phyloP scores from a whole-genome alignment of 1,284 basidiomycete genomes.

The Cryptococcus sp. region DNA sequence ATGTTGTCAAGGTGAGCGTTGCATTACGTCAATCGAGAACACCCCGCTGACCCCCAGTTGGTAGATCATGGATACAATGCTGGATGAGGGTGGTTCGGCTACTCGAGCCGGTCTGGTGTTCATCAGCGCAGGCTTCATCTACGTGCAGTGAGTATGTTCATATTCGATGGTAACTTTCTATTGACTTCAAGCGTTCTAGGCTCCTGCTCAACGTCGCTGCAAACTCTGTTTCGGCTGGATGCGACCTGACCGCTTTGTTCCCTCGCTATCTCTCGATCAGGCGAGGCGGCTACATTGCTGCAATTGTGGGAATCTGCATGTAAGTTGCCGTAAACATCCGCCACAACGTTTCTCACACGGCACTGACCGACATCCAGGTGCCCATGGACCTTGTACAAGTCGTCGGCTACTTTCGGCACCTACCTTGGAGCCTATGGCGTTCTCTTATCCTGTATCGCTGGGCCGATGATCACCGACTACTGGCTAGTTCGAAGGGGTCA shows the following conservation, averaged over 20 bases:
- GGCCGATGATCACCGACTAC: slow-evolving; percentile 83
- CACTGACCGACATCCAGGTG: slow-evolving; percentile 10
- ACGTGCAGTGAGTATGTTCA: slow-evolving; percentile 31
- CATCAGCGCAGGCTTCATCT: slow-evolving; percentile 61
- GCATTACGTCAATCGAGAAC: neutral
- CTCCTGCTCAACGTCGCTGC: slow-evolving; percentile 68
- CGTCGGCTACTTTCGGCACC: slow-evolving; percentile 73
- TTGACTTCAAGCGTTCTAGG: neutral
- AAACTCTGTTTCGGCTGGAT: slow-evolving; percentile 81
- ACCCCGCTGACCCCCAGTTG: neutral
- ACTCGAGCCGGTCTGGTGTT: slow-evolving; percentile 56
- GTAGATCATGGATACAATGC: slow-evolving; percentile 45
- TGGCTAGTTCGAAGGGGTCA: slow-evolving; percentile 73
- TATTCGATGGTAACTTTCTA: neutral
- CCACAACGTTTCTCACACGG: too few relatives aligned
- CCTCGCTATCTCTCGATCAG: slow-evolving; percentile 84
- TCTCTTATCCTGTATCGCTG: slow-evolving; percentile 71
- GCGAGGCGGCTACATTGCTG: slow-evolving; percentile 76
- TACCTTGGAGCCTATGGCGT: slow-evolving; percentile 74
- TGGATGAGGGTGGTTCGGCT: slow-evolving; percentile 26
- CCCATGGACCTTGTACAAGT: slow-evolving; percentile 75
- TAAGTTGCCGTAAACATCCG: slow-evolving; percentile 4
- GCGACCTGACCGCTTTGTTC: slow-evolving; percentile 76
- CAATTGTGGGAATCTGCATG: slow-evolving; percentile 72
- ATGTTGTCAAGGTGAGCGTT: slow-evolving; percentile 43